Evolutionary conservation across 2,329 filamentous ascomycete species (phyloP), one percentile per base, ranked within the genome.

Genomic region (Ilyonectria robusta): DNA sequence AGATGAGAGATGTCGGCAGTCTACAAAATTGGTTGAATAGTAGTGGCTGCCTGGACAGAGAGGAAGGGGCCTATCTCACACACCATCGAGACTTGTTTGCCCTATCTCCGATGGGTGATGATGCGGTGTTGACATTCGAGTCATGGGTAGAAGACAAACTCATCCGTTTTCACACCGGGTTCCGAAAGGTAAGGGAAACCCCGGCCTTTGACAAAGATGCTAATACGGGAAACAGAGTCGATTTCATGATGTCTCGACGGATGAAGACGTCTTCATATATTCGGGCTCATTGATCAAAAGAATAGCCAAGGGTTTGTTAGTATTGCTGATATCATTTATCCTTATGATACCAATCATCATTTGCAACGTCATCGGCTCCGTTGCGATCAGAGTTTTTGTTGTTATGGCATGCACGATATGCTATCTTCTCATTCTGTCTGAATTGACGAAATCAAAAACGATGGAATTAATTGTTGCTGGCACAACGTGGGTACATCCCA

Each of bases 401-500:
- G 42, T 64, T 10, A 35, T 59, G 19, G 2, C 51, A 3, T 37
- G 37, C 15, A 64, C 62, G 3, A 23, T 54, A 6, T 47, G 2
- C 4, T 65, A 40, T 26, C 19, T 65, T 6, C 23, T 48, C 7
- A 8, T 61, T 2, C 29, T 64, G 3, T 42, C 54, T 3, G 37
- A n/a, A 11, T 8, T 64, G 15, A 59, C 54, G 4, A 42, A 19
- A 10, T 46, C 54, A 13, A 64, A 37, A 35, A 54, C 56, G 29
- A 54, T 65, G 17, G 62, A 65, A 44, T 9, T 65, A 13, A 54
- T 59, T 15, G 33, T 65, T 15, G 55, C 55, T 35, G 62, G 62
- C 10, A 42, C 62, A 35, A 65, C 62, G 62, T 65, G n/a, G 35
- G 71, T 77, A 8, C 21, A 26, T 33, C 11, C 8, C 11, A 33